These are phyloP conservation scores for Lagenidium sp. DNA, from an alignment of 352 stramenopile genomes.

Conservation along the genomic window DNA sequence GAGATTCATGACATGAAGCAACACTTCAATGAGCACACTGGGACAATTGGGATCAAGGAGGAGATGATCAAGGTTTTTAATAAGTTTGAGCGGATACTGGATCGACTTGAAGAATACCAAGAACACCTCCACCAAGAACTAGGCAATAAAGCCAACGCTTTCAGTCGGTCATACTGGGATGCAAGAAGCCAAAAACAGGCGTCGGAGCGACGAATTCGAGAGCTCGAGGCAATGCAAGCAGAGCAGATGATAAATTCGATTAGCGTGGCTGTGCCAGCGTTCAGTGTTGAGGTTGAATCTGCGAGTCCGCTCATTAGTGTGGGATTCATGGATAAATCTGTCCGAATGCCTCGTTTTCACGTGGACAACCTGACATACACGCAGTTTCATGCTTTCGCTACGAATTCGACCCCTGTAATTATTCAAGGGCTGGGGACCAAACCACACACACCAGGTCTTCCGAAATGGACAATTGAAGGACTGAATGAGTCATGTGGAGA, in stretches of 20 bases:
- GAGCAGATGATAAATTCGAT: background rate
- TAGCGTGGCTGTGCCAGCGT: too few species aligned
- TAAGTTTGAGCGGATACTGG: too few species aligned
- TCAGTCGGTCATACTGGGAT: background rate
- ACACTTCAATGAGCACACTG: too few species aligned
- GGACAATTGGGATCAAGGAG: too few species aligned
- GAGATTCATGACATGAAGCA: too few species aligned
- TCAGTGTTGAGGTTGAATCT: too few species aligned
- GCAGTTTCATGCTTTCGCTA: conserved; percentile 14
- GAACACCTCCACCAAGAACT: conserved; percentile 3
- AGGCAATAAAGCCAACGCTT: conserved; percentile 8
- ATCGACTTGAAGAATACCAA: too few species aligned
- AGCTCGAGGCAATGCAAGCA: conserved; percentile 1
- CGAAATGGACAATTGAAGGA: conserved; percentile 11
- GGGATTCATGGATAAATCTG: background rate
- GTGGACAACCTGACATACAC: conserved; percentile 10
- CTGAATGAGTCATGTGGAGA: conserved; percentile 11
- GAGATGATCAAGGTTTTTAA: too few species aligned
- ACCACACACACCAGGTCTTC: conserved; percentile 11
- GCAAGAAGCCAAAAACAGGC: background rate
- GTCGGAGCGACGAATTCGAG: conserved; percentile 5
- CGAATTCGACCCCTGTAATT: conserved; percentile 19
- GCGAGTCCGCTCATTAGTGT: background rate
- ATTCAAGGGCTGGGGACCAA: conserved; percentile 14
- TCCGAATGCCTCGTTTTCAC: conserved; percentile 8